phyloP scores from a whole-genome alignment of 1,284 basidiomycete species.

The Irpex rosettiformis region DNA sequence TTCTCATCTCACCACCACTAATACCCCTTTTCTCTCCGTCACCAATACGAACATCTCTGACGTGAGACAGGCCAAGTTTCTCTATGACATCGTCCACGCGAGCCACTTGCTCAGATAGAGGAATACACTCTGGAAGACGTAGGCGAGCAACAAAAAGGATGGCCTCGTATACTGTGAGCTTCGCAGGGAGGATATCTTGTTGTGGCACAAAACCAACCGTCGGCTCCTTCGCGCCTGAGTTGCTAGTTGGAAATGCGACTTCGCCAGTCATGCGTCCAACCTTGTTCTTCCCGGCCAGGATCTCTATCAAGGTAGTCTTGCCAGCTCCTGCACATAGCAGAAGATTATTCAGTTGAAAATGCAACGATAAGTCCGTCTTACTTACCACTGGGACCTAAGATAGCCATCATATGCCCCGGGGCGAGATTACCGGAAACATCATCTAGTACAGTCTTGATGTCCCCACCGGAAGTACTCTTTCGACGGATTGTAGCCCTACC shows the following conservation, averaged over 20 bases:
- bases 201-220: constrained; percentile 85
- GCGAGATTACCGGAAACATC: constrained; percentile 63
- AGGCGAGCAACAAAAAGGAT: constrained; percentile 82
- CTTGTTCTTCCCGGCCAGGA: constrained; percentile 77
- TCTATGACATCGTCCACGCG: constrained; percentile 69
- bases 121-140: constrained; percentile 78
- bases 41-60: constrained; percentile 78
- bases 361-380: constrained; percentile 1
- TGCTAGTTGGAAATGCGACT: constrained; percentile 51
- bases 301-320: constrained; percentile 83
- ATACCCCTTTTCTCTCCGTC: constrained; percentile 78
- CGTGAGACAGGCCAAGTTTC: constrained; percentile 69
- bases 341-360: constrained; percentile 7
- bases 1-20: constrained; percentile 82
- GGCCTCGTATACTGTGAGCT: constrained; percentile 80
- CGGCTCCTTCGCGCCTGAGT: constrained; percentile 27
- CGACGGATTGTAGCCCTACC: background rate
- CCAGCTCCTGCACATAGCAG: constrained; percentile 52
- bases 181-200: constrained; percentile 76
- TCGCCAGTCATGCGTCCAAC: constrained; percentile 63
- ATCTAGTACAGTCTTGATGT: constrained; percentile 73
- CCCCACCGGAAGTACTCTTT: constrained; percentile 18
- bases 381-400: constrained; percentile 82
- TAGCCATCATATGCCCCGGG: constrained; percentile 81
- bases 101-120: constrained; percentile 61